These are phyloP conservation scores for Metschnikowia matae DNA, from an alignment of 805 yeast genomes.

Conservation along the genomic window DNA sequence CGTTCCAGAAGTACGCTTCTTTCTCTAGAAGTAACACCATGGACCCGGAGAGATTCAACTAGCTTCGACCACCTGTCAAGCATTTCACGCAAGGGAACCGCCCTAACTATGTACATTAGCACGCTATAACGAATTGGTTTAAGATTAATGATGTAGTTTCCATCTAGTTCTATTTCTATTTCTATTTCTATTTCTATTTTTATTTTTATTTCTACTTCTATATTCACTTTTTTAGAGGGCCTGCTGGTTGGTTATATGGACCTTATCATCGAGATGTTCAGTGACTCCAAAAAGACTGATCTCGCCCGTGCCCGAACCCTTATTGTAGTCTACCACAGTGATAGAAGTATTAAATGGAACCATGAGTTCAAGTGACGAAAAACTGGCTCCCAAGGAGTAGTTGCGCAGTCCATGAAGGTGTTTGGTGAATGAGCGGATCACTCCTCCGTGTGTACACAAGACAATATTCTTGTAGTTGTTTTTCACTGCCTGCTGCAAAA, in stretches of 20 bases:
- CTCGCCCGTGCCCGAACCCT: constrained; percentile 35
- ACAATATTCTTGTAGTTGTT: constrained; percentile 46
- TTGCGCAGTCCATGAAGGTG: constrained; percentile 41
- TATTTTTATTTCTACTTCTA: not conserved
- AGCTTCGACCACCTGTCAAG: not conserved
- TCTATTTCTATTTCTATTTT: too few relatives aligned
- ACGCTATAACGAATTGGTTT: not conserved
- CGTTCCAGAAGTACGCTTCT: constrained; percentile 59
- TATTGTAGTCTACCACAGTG: constrained; percentile 57
- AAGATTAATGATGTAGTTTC: too few relatives aligned
- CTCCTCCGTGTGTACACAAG: constrained; percentile 79
- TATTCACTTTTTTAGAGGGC: not conserved
- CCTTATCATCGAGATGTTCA: constrained; percentile 53
- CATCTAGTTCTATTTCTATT: not conserved
- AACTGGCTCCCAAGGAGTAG: constrained; percentile 36
- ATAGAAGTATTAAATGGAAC: constrained; percentile 77
- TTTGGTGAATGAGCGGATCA: constrained; percentile 56
- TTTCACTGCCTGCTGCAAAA: constrained; percentile 35
- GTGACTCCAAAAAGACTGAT: constrained; percentile 63
- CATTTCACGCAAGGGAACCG: not conserved
- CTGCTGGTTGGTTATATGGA: constrained; percentile 20
- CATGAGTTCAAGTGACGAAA: constrained; percentile 38
- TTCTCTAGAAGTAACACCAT: constrained; percentile 52
- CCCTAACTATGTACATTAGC: not conserved
- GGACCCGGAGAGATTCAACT: constrained; percentile 20